Evolutionary conservation across 108 stramenopile species (phyloP), one percentile per base, ranked within the genome.

Genomic region (Fragilaria radians): DNA sequence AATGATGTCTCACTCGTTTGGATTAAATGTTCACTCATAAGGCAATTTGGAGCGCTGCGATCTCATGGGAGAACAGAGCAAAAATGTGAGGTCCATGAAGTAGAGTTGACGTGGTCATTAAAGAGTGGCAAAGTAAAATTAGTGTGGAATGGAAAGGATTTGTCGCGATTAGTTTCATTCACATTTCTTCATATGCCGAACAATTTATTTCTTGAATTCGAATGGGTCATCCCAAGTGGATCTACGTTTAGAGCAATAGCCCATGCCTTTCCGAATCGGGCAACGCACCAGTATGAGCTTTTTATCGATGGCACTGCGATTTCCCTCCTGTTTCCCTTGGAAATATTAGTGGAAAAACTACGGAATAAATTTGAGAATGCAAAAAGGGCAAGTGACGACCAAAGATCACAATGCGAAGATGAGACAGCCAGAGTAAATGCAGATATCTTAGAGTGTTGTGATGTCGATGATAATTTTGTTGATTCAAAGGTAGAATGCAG

Each of bases 261-360:
- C 3, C 54, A 63, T 32, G 52, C 70, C 23, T 42, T 62, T 30
- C 21, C 55, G 0, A 57, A 52, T 24, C 59, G 63, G 1, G 68
- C 48, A 48, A 63, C 52, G 49, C 68, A 68, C n/a, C 83, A 86
- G 61, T 88, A 88, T 62, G 82, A 91, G 52, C 60, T 91, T 30
- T 68, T 67, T 22, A 64, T 91, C 4, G 78, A 91, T 50, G 89
- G 80, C 0, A 28, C 71, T 29, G 7, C 36, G 11, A 7, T 42
- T 42, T 42, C 36, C 31, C 19, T 29, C 56, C 28, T 29, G 56
- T 3, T 57, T 33, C 30, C 22, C 3, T n/a, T 36, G n/a, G 19
- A 21, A 31, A 47, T 33, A 33, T 19, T 51, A 14, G 18, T 26
- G 56, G 54, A 65, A 59, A 2, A 73, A 79, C 57, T n/a, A n/a